phyloP scores from a whole-genome alignment of 192 early-diverging fungal species.

The Rhizoclosmatium sp. region DNA sequence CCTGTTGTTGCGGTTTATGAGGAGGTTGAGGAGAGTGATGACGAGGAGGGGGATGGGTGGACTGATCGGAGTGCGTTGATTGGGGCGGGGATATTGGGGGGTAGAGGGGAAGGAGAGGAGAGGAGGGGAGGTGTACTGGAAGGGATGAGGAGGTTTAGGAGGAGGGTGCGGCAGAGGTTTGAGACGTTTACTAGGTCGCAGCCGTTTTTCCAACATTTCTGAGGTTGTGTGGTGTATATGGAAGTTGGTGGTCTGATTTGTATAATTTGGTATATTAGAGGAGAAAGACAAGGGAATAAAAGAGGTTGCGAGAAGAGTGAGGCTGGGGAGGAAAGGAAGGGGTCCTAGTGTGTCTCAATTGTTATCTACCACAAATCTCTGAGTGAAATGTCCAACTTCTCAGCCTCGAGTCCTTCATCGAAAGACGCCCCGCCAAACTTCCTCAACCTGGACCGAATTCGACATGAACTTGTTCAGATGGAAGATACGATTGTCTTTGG shows the following conservation, averaged over 20 bases:
- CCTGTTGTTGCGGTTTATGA: conserved; percentile 62
- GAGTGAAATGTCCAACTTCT: conserved; percentile 7
- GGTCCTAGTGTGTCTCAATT: no score
- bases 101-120: conserved; percentile 14
- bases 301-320: no score
- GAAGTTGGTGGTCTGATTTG: no score
- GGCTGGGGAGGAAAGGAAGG: no score
- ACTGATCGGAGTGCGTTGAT: conserved; percentile 22
- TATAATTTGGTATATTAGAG: no score
- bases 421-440: conserved; percentile 1
- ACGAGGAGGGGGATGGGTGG: conserved; percentile 38
- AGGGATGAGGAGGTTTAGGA: conserved; percentile 43
- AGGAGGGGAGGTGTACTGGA: conserved; percentile 13
- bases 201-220: conserved; percentile 56
- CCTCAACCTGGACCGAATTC: conserved; percentile 51
- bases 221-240: not conserved
- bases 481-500: conserved; percentile 97
- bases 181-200: conserved; percentile 58
- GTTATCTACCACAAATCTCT: no score
- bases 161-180: conserved; percentile 53
- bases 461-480: conserved; percentile 78
- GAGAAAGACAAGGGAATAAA: no score
- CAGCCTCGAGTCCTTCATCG: not conserved
- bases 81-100: conserved; percentile 7
- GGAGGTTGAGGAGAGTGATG: conserved; percentile 46